These are phyloP conservation scores for Fusarium anguioides DNA, from an alignment of 2,329 filamentous ascomycete genomes.

Conservation along the genomic window DNA sequence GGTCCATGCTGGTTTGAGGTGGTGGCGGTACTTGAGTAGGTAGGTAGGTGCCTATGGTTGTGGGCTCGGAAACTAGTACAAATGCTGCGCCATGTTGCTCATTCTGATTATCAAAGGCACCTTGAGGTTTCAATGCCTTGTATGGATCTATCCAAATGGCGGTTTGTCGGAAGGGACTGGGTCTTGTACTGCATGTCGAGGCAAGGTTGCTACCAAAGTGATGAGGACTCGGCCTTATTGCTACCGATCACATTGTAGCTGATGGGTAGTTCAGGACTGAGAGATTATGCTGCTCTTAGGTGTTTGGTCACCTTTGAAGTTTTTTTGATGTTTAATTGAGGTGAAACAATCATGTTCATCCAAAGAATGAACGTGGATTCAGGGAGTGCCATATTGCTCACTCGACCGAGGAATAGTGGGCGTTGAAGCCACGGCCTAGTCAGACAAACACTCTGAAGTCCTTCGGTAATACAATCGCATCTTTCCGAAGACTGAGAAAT, in stretches of 20 bases:
- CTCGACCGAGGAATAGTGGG: neutral
- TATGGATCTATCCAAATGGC: neutral
- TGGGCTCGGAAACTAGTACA: slow-evolving; percentile 5
- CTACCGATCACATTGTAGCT: neutral
- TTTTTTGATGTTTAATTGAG: too few species aligned
- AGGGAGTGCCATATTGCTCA: neutral
- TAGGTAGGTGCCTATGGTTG: too few species aligned
- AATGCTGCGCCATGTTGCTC: neutral
- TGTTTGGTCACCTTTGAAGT: neutral
- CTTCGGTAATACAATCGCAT: neutral
- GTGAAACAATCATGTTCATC: neutral
- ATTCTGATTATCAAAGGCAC: neutral
- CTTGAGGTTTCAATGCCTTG: neutral
- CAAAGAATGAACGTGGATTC: neutral
- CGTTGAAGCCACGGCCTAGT: neutral
- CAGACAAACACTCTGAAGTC: neutral
- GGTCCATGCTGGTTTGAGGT: neutral
- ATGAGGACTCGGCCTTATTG: neutral
- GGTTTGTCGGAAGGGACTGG: neutral
- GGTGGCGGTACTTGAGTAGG: neutral
- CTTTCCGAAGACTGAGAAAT: neutral
- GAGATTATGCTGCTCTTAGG: neutral
- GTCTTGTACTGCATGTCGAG: neutral
- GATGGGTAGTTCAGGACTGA: neutral
- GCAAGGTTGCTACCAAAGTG: neutral